Conservation (phyloP, 1,139 yeast species). For the Taphrina wiesneri region DNA sequence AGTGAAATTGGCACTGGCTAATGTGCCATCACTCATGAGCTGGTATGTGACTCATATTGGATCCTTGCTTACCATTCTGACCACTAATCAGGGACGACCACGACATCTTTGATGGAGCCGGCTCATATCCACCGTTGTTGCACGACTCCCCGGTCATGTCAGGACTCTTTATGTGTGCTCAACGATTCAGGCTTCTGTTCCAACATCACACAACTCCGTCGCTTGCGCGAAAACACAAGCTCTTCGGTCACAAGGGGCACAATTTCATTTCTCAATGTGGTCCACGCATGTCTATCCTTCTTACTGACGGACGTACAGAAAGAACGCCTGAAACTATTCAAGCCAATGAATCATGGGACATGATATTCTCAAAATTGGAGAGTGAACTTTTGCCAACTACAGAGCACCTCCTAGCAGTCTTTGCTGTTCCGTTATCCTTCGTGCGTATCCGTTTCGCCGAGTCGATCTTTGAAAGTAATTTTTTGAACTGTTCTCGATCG, state of each 20-base stretch:
- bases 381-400: slow-evolving; percentile 38
- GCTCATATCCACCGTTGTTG: slow-evolving; percentile 74
- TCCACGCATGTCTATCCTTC: slow-evolving; percentile 65
- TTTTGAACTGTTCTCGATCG: no score
- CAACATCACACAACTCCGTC: slow-evolving; percentile 74
- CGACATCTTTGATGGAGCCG: slow-evolving; percentile 84
- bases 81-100: slow-evolving; percentile 14
- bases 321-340: slow-evolving; percentile 65
- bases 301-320: slow-evolving; percentile 91
- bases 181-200: slow-evolving; percentile 82
- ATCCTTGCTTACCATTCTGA: background rate
- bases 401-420: slow-evolving; percentile 30
- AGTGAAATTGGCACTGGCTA: slow-evolving; percentile 30
- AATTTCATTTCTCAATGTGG: slow-evolving; percentile 54
- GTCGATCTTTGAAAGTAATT: slow-evolving; percentile 11
- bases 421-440: slow-evolving; percentile 30
- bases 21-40: slow-evolving; percentile 25
- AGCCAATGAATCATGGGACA: slow-evolving; percentile 57
- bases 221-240: slow-evolving; percentile 38
- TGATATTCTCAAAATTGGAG: slow-evolving; percentile 60
- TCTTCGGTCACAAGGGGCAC: slow-evolving; percentile 43
- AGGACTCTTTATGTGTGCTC: slow-evolving; percentile 74
- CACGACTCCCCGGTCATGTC: slow-evolving; percentile 69
- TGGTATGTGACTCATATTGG: slow-evolving; percentile 1
- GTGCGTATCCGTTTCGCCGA: slow-evolving; percentile 29